These are phyloP conservation scores for Triticum urartu DNA, from an alignment of 176 grass and related monocot genomes.

Conservation along the genomic window DNA sequence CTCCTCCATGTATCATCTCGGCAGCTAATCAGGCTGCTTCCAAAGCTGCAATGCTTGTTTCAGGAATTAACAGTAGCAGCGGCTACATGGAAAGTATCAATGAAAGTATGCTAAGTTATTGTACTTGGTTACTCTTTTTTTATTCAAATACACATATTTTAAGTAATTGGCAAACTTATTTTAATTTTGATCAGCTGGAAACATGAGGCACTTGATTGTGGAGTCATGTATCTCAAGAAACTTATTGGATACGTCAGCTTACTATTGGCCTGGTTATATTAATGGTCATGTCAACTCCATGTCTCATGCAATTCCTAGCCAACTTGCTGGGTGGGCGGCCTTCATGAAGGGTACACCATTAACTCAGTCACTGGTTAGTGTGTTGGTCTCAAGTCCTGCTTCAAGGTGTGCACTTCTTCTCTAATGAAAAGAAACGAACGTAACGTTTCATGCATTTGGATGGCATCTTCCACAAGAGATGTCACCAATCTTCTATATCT, in stretches of 20 bases:
- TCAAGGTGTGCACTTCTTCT: conserved; percentile 74
- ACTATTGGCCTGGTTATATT: conserved; percentile 89
- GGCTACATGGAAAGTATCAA: conserved; percentile 57
- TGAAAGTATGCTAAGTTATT: conserved; percentile 52
- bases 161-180: not conserved
- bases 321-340: conserved; percentile 84
- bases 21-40: conserved; percentile 85
- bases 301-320: conserved; percentile 58
- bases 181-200: conserved; percentile 72
- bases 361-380: conserved; percentile 64
- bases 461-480: conserved; percentile 14
- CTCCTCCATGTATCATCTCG: conserved; percentile 68
- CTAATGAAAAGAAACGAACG: conserved; percentile 7
- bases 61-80: conserved; percentile 58
- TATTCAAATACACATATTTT: conserved; percentile 25
- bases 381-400: conserved; percentile 70
- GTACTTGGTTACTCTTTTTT: conserved; percentile 46
- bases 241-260: conserved; percentile 87
- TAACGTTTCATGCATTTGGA: conserved; percentile 27
- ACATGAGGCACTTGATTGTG: conserved; percentile 93
- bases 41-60: conserved; percentile 82
- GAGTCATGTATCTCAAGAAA: conserved; percentile 94
- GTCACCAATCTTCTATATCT: not conserved
- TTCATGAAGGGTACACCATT: conserved; percentile 81
- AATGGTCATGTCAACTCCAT: conserved; percentile 51